Conservation (phyloP, 192 early-diverging fungal species). For the Mortierella claussenii region DNA sequence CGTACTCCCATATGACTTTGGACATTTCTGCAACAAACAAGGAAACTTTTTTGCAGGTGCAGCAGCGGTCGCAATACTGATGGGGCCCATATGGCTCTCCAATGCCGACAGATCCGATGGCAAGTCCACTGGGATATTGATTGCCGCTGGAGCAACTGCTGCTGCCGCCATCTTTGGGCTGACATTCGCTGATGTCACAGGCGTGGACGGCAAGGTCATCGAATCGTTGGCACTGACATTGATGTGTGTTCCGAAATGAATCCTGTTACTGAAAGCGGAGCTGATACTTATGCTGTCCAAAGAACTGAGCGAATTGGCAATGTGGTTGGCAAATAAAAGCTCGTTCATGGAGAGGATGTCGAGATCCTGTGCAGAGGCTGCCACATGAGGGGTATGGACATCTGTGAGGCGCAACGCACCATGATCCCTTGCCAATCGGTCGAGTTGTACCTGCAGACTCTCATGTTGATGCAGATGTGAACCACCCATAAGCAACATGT, state of each 20-base stretch:
- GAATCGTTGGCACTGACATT: conserved; percentile 40
- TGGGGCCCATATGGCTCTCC: neutral
- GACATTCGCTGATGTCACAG: conserved; percentile 36
- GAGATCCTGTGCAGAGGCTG: conserved; percentile 4
- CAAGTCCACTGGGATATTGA: no score
- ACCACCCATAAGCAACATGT: conserved; percentile 21
- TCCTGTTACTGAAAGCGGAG: conserved; percentile 30
- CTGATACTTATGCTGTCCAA: conserved; percentile 1
- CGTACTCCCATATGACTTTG: conserved; percentile 34
- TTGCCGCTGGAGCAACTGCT: conserved; percentile 3
- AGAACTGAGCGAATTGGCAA: conserved; percentile 15
- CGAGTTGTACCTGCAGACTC: conserved; percentile 15
- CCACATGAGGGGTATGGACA: neutral
- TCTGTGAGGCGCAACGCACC: conserved; percentile 5
- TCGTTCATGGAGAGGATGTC: conserved; percentile 38
- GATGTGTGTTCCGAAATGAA: conserved; percentile 50
- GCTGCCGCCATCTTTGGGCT: conserved; percentile 23
- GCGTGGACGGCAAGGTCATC: conserved; percentile 25
- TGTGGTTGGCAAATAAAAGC: conserved; percentile 33
- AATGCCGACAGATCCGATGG: neutral
- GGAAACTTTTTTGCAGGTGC: conserved; percentile 23
- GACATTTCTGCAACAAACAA: conserved; percentile 13
- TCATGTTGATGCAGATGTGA: neutral
- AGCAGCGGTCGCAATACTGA: neutral
- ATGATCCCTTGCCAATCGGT: conserved; percentile 10